Conservation (phyloP, 148 eudicot species). For the Bassia scoparia region DNA sequence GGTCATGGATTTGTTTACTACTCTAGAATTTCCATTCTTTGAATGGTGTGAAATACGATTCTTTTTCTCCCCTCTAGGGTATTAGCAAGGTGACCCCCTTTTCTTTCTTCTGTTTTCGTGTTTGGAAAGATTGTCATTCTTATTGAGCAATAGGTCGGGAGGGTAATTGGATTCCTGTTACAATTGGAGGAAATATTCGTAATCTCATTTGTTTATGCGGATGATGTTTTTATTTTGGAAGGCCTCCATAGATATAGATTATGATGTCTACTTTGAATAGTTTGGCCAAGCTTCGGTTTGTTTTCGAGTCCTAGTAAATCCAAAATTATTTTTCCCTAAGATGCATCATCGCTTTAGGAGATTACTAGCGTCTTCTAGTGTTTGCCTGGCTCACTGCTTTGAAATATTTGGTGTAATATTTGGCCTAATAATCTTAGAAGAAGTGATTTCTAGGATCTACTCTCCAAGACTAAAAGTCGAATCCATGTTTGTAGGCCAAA, state of each 20-base stretch:
- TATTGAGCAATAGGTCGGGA: background rate
- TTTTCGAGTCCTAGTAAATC: background rate
- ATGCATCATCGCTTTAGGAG: no score
- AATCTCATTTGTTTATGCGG: background rate
- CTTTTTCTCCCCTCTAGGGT: background rate
- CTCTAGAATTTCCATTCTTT: background rate
- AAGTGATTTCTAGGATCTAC: no score
- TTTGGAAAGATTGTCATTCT: background rate
- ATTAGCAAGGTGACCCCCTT: background rate
- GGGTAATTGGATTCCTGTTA: background rate
- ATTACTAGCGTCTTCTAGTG: no score
- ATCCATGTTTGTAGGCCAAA: no score
- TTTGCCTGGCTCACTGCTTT: no score
- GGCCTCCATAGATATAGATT: accelerated
- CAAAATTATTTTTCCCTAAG: background rate
- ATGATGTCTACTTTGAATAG: background rate
- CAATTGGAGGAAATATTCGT: background rate
- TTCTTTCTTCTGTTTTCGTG: background rate
- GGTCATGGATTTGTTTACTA: background rate
- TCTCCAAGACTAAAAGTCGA: no score
- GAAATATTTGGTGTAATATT: no score
- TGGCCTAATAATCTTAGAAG: no score
- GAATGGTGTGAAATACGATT: background rate
- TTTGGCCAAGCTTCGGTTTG: background rate
- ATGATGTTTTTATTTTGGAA: background rate